A percentile compares a stretch with the other conserved stretches of the same genome.
These are phyloP conservation scores for Penicillium sp. DNA, from an alignment of 2,329 filamentous ascomycete genomes.

Conservation along the genomic window DNA sequence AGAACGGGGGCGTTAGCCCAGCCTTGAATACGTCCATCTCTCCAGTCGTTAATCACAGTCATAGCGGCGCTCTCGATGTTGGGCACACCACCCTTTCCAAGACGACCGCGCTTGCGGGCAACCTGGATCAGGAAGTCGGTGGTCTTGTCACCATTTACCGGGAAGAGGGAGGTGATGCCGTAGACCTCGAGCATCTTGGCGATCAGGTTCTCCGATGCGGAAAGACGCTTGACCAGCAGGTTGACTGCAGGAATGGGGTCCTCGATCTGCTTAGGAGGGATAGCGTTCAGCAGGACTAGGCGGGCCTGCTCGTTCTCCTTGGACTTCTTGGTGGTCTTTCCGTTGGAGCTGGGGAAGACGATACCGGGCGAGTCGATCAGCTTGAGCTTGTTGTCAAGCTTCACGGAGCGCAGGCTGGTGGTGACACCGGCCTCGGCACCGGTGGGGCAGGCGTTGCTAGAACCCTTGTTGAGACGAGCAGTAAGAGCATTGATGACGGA, in stretches of 20 bases:
- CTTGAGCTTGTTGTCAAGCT: constrained; percentile 91
- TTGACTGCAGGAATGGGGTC: constrained; percentile 86
- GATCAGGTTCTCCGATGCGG: constrained; percentile 70
- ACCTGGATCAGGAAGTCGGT: constrained; percentile 95
- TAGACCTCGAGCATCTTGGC: constrained; percentile 81
- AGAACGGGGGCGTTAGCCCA: constrained; percentile 79
- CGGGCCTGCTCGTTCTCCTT: constrained; percentile 72
- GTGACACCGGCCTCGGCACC: constrained; percentile 92
- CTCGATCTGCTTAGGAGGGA: constrained; percentile 90
- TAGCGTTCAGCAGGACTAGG: constrained; percentile 82
- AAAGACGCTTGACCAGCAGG: constrained; percentile 79
- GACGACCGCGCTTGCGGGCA: constrained; percentile 83
- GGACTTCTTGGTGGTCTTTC: constrained; percentile 55
- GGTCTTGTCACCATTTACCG: constrained; percentile 69
- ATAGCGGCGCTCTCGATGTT: constrained; percentile 86
- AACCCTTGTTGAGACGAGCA: constrained; percentile 66
- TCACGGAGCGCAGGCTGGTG: constrained; percentile 82
- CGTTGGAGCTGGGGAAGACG: constrained; percentile 71
- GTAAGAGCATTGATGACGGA: constrained; percentile 94
- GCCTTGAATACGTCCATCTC: constrained; percentile 90
- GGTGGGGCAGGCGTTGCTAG: constrained; percentile 72
- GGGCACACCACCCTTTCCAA: constrained; percentile 86
- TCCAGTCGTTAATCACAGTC: constrained; percentile 94
- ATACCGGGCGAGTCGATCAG: constrained; percentile 93
- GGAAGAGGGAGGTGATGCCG: constrained; percentile 75